A percentile compares a stretch with the other conserved stretches of the same genome.
phyloP scores from a whole-genome alignment of 2,329 filamentous ascomycete species.

The Colletotrichum gloeosporioides region DNA sequence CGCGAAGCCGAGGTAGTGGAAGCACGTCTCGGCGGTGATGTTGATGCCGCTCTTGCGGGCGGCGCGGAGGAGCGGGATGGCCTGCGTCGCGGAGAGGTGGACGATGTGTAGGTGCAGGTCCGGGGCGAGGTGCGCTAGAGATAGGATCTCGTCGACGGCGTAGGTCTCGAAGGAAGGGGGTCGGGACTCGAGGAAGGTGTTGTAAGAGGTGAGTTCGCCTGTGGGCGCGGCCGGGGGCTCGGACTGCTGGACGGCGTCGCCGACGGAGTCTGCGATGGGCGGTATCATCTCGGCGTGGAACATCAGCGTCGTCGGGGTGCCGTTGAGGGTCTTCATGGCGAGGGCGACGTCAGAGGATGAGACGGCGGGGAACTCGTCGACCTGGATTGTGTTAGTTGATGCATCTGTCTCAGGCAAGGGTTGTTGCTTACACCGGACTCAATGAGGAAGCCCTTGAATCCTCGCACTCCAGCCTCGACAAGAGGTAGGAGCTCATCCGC shows the following conservation, averaged over 20 bases:
- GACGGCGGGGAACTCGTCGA: constrained; percentile 96
- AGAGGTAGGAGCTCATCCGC: constrained; percentile 78
- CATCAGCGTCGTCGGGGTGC: constrained; percentile 90
- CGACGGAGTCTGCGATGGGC: constrained; percentile 80
- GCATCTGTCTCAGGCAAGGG: too few relatives aligned
- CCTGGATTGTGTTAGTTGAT: constrained; percentile 52
- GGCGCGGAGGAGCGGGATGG: constrained; percentile 79
- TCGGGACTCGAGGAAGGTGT: constrained; percentile 89
- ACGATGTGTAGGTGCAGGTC: constrained; percentile 90
- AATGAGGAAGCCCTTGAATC: constrained; percentile 98
- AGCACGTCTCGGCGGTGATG: constrained; percentile 94
- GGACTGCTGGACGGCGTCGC: constrained; percentile 75
- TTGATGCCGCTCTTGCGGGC: constrained; percentile 78
- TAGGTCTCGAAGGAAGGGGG: constrained; percentile 91
- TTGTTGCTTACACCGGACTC: constrained; percentile 93
- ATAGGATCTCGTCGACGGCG: constrained; percentile 86
- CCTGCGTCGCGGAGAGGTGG: constrained; percentile 87
- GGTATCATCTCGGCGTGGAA: constrained; percentile 99
- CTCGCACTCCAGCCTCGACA: constrained; percentile 84
- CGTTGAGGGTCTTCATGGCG: constrained; percentile 81
- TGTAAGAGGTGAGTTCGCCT: constrained; percentile 79
- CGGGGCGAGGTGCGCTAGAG: constrained; percentile 80
- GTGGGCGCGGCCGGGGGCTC: constrained; percentile 72
- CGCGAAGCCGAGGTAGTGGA: constrained; percentile 88
- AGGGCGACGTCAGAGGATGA: constrained; percentile 77